Evolutionary conservation across 805 yeast genomes (phyloP), one percentile per base, ranked within the genome.

Genomic region (Lachancea fermentati): DNA sequence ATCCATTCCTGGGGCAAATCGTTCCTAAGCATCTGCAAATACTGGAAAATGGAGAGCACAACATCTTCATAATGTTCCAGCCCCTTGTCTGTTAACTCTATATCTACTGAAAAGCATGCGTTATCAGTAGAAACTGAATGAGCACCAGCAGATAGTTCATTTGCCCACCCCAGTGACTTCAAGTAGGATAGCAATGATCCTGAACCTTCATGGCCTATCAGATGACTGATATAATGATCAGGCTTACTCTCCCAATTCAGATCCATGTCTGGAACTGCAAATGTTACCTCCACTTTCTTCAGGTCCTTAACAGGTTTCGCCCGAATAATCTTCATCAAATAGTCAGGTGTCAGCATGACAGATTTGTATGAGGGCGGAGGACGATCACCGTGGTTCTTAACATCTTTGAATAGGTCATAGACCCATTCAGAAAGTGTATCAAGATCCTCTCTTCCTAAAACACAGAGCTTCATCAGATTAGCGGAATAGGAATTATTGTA

Each of bases 181-280:
- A 91, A 73, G 48, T 71, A 73, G 41, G 79, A 75, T 26, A 87
- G 68, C 14, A 91, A 60, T 2, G 96, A 87, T 2, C 97, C 97
- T 36, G 80, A 72, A 35, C 93, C 85, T 65, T 91, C 98, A 61
- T 91, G 97, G 30, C 97, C 97, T 35, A 91, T 66, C 39, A 93
- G 68, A 60, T 93, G 97, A 15, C 89, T 76, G 49, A 68, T 73
- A 61, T 87, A 84, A 41, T 72, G 76, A 5, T 76, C 71, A 0
- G 97, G 95, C 50, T 78, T 78, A 17, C 73, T 71, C 39, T 74
- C 73, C 85, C 89, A 85, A 37, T 66, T 60, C 18, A 73, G 74
- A 37, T 75, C 74, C 48, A 81, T 80, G 54, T 85, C 88, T n/a
- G 96, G 96, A 9, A 85, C 75, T 37, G 74, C 68, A 62, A 93